phyloP scores from a whole-genome alignment of 306 rosid species.

The Fragaria vesca region DNA sequence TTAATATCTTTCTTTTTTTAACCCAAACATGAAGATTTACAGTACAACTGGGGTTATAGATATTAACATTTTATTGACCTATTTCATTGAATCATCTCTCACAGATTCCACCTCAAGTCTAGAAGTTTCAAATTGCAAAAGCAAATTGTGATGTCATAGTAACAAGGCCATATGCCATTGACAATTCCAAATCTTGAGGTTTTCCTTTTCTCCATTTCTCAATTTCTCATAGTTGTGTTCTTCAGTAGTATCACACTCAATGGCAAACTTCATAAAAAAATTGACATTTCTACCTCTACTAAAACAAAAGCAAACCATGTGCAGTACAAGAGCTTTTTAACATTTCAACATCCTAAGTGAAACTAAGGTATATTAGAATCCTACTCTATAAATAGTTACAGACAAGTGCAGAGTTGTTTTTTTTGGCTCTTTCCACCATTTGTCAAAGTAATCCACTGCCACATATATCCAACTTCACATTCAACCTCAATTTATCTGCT shows the following conservation, averaged over 20 bases:
- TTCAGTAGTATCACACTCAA: neutral
- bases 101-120: neutral
- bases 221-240: neutral
- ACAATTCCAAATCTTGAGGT: neutral
- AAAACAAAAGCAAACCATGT: neutral
- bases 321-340: neutral
- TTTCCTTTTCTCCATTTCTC: neutral
- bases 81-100: neutral
- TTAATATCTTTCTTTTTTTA: too few relatives aligned
- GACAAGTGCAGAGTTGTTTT: neutral
- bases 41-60: neutral
- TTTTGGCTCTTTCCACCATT: constrained; percentile 10
- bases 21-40: neutral
- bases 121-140: neutral
- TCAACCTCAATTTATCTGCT: constrained; percentile 28
- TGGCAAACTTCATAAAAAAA: neutral
- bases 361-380: neutral
- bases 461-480: constrained; percentile 4
- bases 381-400: constrained; percentile 16
- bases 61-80: neutral
- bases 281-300: neutral
- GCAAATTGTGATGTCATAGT: neutral
- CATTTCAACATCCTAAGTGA: neutral
- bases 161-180: neutral
- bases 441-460: neutral